Evolutionary conservation across 441 rosid species (phyloP).

Genomic region (Erodium moschatum): DNA sequence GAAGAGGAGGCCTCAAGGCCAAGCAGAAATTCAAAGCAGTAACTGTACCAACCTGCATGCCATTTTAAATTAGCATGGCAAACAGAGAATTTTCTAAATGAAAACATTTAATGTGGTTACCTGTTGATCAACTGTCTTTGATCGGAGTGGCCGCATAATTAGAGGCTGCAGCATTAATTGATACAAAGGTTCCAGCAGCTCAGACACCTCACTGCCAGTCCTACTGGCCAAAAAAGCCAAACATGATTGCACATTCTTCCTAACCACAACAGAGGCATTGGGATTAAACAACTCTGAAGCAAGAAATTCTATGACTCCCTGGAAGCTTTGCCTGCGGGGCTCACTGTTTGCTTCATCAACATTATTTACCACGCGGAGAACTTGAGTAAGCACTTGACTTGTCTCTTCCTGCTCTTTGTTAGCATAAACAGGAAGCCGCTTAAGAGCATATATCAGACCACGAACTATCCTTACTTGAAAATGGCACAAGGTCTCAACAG

Average conservation of each 20-base stretch:
- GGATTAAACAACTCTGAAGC: constrained; percentile 91
- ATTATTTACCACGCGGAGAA: constrained; percentile 92
- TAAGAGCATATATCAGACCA: constrained; percentile 83
- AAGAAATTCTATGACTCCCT: constrained; percentile 81
- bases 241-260: constrained; percentile 94
- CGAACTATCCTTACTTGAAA: constrained; percentile 85
- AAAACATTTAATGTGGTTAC: constrained; percentile 35
- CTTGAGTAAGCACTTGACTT: constrained; percentile 94
- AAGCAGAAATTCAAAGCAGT: constrained; percentile 91
- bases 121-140: constrained; percentile 96
- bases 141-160: constrained; percentile 70
- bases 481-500: constrained; percentile 78
- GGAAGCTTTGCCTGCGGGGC: constrained; percentile 77
- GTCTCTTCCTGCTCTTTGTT: constrained; percentile 96
- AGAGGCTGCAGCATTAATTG: constrained; percentile 92
- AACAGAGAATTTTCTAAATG: constrained; percentile 3
- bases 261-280: constrained; percentile 71
- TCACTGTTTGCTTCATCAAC: constrained; percentile 94
- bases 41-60: constrained; percentile 80
- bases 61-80: constrained; percentile 28
- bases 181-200: constrained; percentile 85
- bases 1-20: constrained; percentile 95
- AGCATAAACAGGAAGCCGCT: constrained; percentile 86
- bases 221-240: constrained; percentile 93
- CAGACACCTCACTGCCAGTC: constrained; percentile 96